Evolutionary conservation across 768 basidiomycete genomes (phyloP).

Genomic region (Kwoniella sp.): DNA sequence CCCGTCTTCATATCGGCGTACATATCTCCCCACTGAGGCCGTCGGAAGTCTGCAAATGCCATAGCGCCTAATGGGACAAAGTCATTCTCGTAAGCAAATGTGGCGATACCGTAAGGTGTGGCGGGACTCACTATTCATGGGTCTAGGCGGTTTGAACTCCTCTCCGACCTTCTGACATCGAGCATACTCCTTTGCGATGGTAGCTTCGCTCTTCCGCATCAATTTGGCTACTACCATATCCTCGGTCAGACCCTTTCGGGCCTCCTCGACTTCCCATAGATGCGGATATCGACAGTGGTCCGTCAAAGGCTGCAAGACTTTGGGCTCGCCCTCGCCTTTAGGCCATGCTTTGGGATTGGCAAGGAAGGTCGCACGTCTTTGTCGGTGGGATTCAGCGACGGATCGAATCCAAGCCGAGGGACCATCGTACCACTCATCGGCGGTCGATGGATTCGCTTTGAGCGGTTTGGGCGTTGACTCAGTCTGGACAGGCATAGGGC

Average conservation of each 20-base stretch:
- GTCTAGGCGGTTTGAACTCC: slow-evolving; percentile 12
- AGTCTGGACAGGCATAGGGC: background rate
- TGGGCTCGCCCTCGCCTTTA: slow-evolving; percentile 15
- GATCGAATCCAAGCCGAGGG: slow-evolving; percentile 18
- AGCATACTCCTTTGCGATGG: slow-evolving; percentile 6
- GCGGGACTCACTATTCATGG: slow-evolving; percentile 16
- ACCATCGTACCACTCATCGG: slow-evolving; percentile 17
- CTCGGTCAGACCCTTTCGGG: slow-evolving; percentile 12
- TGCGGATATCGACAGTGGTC: slow-evolving; percentile 17
- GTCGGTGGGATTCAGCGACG: slow-evolving; percentile 12
- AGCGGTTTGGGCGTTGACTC: background rate
- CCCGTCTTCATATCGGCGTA: slow-evolving; percentile 15
- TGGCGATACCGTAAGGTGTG: background rate
- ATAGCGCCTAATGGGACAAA: slow-evolving; percentile 2
- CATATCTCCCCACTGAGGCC: slow-evolving; percentile 24
- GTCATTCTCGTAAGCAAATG: background rate
- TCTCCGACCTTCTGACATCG: slow-evolving; percentile 15
- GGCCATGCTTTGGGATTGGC: slow-evolving; percentile 18
- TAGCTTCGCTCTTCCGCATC: slow-evolving; percentile 18
- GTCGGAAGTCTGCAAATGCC: slow-evolving; percentile 11
- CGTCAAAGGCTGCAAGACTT: slow-evolving; percentile 12
- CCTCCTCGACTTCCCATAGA: slow-evolving; percentile 17
- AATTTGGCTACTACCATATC: slow-evolving; percentile 7
- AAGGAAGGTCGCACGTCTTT: slow-evolving; percentile 4
- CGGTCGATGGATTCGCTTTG: background rate